A percentile compares a stretch with the other conserved stretches of the same genome.
phyloP scores from a whole-genome alignment of 176 grass and related monocot species.

The Cymbopogon citratus region DNA sequence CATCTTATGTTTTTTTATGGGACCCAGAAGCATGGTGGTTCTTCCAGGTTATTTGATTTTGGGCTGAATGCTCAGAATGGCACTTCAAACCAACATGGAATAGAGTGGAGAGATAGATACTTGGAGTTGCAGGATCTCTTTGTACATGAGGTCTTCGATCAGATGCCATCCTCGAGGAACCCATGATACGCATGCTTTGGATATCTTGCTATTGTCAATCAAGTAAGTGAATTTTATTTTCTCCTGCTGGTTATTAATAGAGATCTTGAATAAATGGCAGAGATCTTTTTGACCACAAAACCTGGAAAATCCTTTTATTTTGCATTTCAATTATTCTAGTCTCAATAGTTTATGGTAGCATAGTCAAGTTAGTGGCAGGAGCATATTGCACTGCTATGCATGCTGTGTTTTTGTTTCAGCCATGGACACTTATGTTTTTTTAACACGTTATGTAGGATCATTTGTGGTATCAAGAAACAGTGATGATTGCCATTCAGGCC shows the following conservation, averaged over 20 bases:
- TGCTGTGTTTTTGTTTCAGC: background rate
- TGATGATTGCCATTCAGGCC: background rate
- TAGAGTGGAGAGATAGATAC: constrained; percentile 47
- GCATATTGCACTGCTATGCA: background rate
- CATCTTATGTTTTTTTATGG: constrained; percentile 16
- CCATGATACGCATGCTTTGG: background rate
- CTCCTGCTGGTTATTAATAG: background rate
- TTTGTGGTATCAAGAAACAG: background rate
- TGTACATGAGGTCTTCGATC: constrained; percentile 31
- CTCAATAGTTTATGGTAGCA: background rate
- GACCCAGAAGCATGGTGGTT: constrained; percentile 20
- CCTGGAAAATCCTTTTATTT: background rate
- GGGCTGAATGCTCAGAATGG: background rate
- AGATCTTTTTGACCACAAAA: background rate
- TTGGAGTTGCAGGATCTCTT: constrained; percentile 53
- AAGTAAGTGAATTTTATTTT: background rate
- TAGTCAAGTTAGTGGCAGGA: background rate
- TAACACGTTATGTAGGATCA: background rate
- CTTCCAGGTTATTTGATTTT: constrained; percentile 15
- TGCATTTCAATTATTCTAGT: background rate
- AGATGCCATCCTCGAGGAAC: constrained; percentile 11
- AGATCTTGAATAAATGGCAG: background rate
- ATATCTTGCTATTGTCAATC: constrained; percentile 10
- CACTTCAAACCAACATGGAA: constrained; percentile 25
- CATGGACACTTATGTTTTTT: background rate